These are phyloP conservation scores for Chondrus crispus DNA, from an alignment of 23 red algal genomes.

Conservation along the genomic window DNA sequence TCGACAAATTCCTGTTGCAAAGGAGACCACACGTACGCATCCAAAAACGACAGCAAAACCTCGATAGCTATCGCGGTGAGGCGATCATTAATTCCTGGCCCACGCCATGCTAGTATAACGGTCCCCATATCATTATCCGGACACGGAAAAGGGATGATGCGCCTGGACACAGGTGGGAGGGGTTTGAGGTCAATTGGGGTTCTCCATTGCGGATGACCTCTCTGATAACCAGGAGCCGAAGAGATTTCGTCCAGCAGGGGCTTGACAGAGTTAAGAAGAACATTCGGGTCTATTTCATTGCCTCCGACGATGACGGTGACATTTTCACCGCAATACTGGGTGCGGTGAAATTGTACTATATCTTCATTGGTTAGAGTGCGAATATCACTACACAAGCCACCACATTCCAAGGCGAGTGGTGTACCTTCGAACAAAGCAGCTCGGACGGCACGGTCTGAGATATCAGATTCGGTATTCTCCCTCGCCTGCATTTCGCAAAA, in stretches of 20 bases:
- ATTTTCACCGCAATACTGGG: constrained; percentile 85
- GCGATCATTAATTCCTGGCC: background rate
- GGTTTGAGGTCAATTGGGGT: constrained; percentile 16
- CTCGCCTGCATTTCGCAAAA: constrained; percentile 95
- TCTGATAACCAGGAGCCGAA: background rate
- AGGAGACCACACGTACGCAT: constrained; percentile 50
- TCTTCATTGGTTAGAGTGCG: constrained; percentile 72
- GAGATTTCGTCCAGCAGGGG: constrained; percentile 28
- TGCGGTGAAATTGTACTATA: constrained; percentile 68
- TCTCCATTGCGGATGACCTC: constrained; percentile 39
- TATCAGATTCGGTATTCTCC: constrained; percentile 78
- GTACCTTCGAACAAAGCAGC: constrained; percentile 45
- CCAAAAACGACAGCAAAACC: constrained; percentile 58
- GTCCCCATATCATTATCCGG: constrained; percentile 40
- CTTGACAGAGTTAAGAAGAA: constrained; percentile 29
- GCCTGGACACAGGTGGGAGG: background rate
- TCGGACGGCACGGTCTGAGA: constrained; percentile 34
- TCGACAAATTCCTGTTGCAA: constrained; percentile 73
- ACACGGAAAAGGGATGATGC: constrained; percentile 41
- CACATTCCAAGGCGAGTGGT: constrained; percentile 56
- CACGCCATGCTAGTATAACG: constrained; percentile 59
- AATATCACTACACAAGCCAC: constrained; percentile 70
- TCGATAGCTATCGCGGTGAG: constrained; percentile 30
- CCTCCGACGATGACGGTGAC: constrained; percentile 78
- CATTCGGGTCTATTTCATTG: constrained; percentile 1